Evolutionary conservation across 306 rosid species (phyloP), one percentile per base, ranked within the genome.

Genomic region (Comarum palustre): DNA sequence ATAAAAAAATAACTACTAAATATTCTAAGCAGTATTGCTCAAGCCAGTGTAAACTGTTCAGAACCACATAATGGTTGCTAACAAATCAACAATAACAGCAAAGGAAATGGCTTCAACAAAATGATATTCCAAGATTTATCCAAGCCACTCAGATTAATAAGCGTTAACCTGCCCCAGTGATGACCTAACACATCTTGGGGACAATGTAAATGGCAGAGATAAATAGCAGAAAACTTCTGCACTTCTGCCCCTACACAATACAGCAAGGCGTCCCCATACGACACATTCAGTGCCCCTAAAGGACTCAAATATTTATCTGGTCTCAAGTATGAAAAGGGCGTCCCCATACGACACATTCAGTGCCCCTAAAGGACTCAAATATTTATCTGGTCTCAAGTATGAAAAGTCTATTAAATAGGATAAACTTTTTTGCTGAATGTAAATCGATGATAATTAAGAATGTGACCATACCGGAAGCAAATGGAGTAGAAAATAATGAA

Each of bases 401-500:
- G 14, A 60, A 27, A 51, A 66, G 16, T n/a, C 20, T 42, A 34
- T 22, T 14, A 17, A 12, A 42, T 27, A 36, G 2, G 47, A 45
- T 31, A 36, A 15, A 10, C 3, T 8, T 16, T 14, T 27, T 8
- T 15, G 68, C 24, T 15, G 31, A 61, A 69, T 55, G 13, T 59
- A 57, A 22, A 61, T 47, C 5, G 10, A 55, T 11, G 36, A 22
- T 45, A 47, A 51, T 46, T 20, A 74, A 81, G 71, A 58, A 31
- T 57, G 60, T 77, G 69, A 79, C 77, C 64, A 69, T 88, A 92
- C 99, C 97, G 71, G 96, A 79, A 77, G 86, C 85, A 82, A 88
- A 92, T 62, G 98, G 91, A 71, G 86, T 77, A 66, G 96, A 82
- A 81, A 90, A 91, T 76, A 91, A 86, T 68, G 97, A 85, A 76